Percentiles rank a stretch among this genome's conserved stretches.
Evolutionary conservation across 2,329 filamentous ascomycete genomes (phyloP).

Genomic region (Alternaria panax): DNA sequence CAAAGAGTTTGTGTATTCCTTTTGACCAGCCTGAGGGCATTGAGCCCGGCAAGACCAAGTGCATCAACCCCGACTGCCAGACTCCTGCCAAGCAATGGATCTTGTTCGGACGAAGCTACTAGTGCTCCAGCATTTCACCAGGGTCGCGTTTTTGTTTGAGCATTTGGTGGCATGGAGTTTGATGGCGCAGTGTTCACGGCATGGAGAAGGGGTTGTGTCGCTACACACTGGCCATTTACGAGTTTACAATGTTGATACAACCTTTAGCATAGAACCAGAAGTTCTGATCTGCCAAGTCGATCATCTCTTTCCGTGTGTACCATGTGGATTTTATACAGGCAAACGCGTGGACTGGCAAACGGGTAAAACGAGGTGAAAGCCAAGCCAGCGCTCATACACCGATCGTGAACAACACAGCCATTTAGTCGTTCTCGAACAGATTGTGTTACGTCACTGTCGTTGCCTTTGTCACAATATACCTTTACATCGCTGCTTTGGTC

Average conservation of each 20-base stretch:
- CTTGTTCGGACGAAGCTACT: slow-evolving; percentile 76
- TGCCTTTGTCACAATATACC: background rate
- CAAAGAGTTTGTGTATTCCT: slow-evolving; percentile 78
- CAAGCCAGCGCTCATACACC: background rate
- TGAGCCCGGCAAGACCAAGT: slow-evolving; percentile 83
- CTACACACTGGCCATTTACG: slow-evolving; percentile 8
- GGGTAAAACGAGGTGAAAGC: background rate
- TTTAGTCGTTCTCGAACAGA: background rate
- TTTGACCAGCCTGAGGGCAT: slow-evolving; percentile 87
- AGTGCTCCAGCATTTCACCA: slow-evolving; percentile 9
- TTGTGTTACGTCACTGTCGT: background rate
- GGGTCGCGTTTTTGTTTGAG: slow-evolving; percentile 18
- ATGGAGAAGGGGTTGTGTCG: slow-evolving; percentile 18
- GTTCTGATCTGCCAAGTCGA: background rate
- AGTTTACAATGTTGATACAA: slow-evolving; percentile 13
- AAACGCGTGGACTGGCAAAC: slow-evolving; percentile 1
- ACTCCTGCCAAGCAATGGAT: slow-evolving; percentile 82
- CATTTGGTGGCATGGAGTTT: slow-evolving; percentile 35
- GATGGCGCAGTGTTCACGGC: slow-evolving; percentile 17
- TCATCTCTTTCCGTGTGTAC: background rate
- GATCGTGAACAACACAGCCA: background rate
- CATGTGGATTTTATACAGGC: background rate
- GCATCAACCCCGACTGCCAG: slow-evolving; percentile 86
- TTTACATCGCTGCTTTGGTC: background rate
- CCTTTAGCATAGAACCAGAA: slow-evolving; percentile 5